These are phyloP conservation scores for Paulownia fortunei DNA, from an alignment of 257 asterid genomes.

Conservation along the genomic window DNA sequence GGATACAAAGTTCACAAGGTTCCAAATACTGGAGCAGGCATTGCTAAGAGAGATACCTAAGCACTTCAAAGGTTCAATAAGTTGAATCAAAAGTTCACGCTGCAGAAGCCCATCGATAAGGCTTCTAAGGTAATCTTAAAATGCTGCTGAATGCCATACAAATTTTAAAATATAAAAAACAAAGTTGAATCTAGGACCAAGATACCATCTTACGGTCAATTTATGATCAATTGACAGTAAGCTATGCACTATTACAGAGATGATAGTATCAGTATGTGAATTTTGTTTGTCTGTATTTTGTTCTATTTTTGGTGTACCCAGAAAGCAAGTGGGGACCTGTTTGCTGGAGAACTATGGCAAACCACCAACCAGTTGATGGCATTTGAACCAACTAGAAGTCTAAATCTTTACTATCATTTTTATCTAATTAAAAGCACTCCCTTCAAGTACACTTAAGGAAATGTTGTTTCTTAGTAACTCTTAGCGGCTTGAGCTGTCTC, in stretches of 20 bases:
- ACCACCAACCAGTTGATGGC: conserved; percentile 23
- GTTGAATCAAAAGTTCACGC: neutral
- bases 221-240: conserved; percentile 1
- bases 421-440: conserved; percentile 4
- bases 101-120: neutral
- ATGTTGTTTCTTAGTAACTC: conserved; percentile 22
- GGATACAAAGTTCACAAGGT: neutral
- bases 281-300: neutral
- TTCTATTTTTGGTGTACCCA: neutral
- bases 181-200: neutral
- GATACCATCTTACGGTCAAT: neutral
- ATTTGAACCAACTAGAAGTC: conserved; percentile 30
- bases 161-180: too few species aligned
- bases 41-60: neutral
- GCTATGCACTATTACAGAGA: neutral
- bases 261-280: neutral
- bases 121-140: too few species aligned
- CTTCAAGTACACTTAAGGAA: neutral
- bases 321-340: conserved; percentile 8
- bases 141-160: too few species aligned
- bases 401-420: neutral
- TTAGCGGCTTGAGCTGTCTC: conserved; percentile 2
- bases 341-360: conserved; percentile 2
- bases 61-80: neutral
- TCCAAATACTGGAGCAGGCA: neutral